Base-by-base conservation (phyloP, 2,329 filamentous ascomycete species). In the Magnaporthiopsis poae region DNA sequence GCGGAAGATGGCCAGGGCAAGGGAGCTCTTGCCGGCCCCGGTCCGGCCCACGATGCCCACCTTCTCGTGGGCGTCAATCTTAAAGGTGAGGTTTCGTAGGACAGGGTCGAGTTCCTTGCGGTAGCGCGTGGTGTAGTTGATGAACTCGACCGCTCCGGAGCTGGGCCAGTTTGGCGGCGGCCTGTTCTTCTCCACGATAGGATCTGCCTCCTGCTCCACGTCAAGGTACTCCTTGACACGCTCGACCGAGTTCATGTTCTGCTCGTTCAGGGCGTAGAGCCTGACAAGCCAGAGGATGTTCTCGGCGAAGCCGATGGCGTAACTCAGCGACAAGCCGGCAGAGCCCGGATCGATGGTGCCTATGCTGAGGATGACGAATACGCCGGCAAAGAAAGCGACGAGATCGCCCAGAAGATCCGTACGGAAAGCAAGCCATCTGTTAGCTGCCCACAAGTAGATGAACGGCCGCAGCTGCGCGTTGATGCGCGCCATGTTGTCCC, bases 181-280 rank as follows among this genome's bases (percentile, higher is more conserved):
- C 35, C 91, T 85, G 70, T 87, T 90, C 68, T 94, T 87, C 66
- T 92, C 87, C 60, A 96, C 85, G 60, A 96, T 81, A 0, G 90
- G 83, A 0, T 85, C 81, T 0, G 95, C 93, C 78, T 99, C 95
- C 76, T 97, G 94, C 72, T 98, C 94, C 0, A 99, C 90, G 61
- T 98, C 92, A 52, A 98, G 85, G 74, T 98, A 99, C 75, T 99
- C 95, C 80, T 96, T 96, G 74, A 99, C 89, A 73, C 95, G 91
- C 79, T 99, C 95, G 63, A 98, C 93, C 2, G 94, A 94, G 78
- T 99, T 99, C 95, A 99, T 98, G 78, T 97, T 98, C 78, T 99
- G 95, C 79, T 99, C 95, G 73, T 98, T 97, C 74, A 91, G 87
- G 0, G 93, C 90, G 76, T 99, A 99, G 18, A 97, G 83, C 62